Evolutionary conservation across 139 green algal genomes (phyloP).

Genomic region (Edaphochlamys debaryana): DNA sequence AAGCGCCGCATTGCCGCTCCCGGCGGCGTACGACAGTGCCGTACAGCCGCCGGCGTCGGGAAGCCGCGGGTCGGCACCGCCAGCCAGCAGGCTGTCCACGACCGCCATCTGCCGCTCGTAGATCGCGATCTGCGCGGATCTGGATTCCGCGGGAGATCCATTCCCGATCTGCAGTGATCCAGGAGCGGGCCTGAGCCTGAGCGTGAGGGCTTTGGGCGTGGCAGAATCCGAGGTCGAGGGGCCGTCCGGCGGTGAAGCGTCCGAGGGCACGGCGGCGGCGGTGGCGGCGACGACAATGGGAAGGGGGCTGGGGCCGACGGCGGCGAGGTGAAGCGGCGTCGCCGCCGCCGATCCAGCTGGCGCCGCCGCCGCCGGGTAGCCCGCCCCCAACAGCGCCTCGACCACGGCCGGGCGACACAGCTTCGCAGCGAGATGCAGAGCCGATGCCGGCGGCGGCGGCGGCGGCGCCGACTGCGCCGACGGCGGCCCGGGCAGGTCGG

Average conservation of each 20-base stretch:
- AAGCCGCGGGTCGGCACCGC: neutral
- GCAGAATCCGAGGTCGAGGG: no score
- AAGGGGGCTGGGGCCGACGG: neutral
- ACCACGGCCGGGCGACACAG: conserved; percentile 10
- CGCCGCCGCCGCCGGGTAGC: conserved; percentile 12
- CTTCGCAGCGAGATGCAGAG: conserved; percentile 34
- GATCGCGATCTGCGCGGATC: no score
- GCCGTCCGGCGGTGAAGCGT: no score
- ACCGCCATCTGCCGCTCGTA: neutral
- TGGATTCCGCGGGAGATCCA: no score
- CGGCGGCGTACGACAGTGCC: conserved; percentile 1
- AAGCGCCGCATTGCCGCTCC: neutral
- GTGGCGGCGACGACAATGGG: no score
- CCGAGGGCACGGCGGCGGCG: no score
- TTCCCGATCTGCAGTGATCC: no score
- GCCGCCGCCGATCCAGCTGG: neutral
- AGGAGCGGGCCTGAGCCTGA: no score
- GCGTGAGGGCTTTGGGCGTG: no score
- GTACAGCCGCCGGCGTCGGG: neutral
- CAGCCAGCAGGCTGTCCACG: neutral
- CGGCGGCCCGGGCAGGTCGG: no score
- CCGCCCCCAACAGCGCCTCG: conserved; percentile 12
- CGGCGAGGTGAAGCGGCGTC: conserved; percentile 13
- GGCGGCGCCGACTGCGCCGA: no score
- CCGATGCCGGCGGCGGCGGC: neutral